Conservation (phyloP, 2,329 filamentous ascomycete genomes). For the Fusarium pseudonygamai region DNA sequence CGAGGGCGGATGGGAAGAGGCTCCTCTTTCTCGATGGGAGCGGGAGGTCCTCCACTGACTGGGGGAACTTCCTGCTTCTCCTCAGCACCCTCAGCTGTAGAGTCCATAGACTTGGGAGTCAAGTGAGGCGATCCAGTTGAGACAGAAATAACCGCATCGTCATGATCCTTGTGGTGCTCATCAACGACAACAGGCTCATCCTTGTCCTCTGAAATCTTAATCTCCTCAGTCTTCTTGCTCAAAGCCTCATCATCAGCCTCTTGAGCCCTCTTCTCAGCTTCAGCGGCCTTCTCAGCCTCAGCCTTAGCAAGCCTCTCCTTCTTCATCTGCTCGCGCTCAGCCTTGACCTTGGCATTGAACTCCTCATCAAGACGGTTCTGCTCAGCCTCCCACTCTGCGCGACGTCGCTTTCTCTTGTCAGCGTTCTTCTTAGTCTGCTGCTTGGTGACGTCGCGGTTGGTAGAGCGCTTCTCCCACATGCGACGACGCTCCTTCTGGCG, state of each 20-base stretch:
- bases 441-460: conserved; percentile 53
- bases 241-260: conserved; percentile 39
- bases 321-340: conserved; percentile 26
- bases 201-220: conserved; percentile 16
- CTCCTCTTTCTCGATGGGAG: conserved; percentile 30
- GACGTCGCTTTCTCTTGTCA: conserved; percentile 48
- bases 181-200: conserved; percentile 19
- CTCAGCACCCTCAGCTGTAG: conserved; percentile 33
- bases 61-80: conserved; percentile 50
- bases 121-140: conserved; percentile 46
- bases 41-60: conserved; percentile 39
- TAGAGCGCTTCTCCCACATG: conserved; percentile 61
- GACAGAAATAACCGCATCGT: conserved; percentile 42
- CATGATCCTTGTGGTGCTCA: conserved; percentile 30
- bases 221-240: conserved; percentile 25
- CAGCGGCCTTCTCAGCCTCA: conserved; percentile 30
- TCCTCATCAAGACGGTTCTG: conserved; percentile 42
- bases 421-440: conserved; percentile 53
- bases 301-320: conserved; percentile 30
- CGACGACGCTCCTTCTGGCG: conserved; percentile 57
- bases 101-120: conserved; percentile 47
- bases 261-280: conserved; percentile 22
- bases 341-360: conserved; percentile 42
- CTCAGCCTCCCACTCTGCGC: conserved; percentile 41
- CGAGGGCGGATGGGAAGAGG: conserved; percentile 33